phyloP scores from a whole-genome alignment of 768 basidiomycete genomes.

The Psilocybe subaeruginosa region DNA sequence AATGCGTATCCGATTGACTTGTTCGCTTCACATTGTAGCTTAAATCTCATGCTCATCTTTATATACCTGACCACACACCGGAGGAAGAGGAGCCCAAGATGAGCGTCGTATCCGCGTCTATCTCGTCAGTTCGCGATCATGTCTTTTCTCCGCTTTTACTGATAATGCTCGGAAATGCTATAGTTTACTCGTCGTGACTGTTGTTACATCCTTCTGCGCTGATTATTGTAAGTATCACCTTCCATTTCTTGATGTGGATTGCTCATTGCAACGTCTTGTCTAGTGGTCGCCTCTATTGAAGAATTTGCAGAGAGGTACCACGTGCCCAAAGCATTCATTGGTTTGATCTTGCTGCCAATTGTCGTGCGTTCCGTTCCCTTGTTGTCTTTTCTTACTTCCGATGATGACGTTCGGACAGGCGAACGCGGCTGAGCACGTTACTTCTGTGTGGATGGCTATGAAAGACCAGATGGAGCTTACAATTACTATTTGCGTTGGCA shows the following conservation, averaged over 20 bases:
- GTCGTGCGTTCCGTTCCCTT: conserved; percentile 54
- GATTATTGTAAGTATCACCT: conserved; percentile 66
- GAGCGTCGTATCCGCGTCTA: conserved; percentile 68
- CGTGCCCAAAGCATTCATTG: conserved; percentile 86
- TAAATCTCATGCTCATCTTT: conserved; percentile 70
- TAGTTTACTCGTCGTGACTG: conserved; percentile 73
- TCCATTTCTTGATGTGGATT: neutral
- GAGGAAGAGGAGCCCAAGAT: conserved; percentile 56
- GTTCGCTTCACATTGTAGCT: conserved; percentile 45
- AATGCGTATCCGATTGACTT: neutral
- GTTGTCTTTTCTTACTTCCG: neutral
- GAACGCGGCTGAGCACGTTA: conserved; percentile 86
- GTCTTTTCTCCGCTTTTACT: neutral
- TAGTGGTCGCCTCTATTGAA: conserved; percentile 91
- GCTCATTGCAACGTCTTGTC: conserved; percentile 24
- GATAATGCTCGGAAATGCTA: neutral
- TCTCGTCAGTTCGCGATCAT: conserved; percentile 44
- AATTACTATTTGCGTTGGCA: conserved; percentile 80
- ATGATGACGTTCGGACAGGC: conserved; percentile 40
- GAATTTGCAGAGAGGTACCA: conserved; percentile 82
- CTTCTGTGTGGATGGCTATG: conserved; percentile 87
- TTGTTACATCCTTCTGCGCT: conserved; percentile 87
- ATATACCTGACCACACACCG: conserved; percentile 32
- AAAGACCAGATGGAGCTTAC: conserved; percentile 68
- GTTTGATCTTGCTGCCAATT: conserved; percentile 84